These are phyloP conservation scores for Cucumis cinereus DNA, from an alignment of 306 rosid species.

Conservation along the genomic window DNA sequence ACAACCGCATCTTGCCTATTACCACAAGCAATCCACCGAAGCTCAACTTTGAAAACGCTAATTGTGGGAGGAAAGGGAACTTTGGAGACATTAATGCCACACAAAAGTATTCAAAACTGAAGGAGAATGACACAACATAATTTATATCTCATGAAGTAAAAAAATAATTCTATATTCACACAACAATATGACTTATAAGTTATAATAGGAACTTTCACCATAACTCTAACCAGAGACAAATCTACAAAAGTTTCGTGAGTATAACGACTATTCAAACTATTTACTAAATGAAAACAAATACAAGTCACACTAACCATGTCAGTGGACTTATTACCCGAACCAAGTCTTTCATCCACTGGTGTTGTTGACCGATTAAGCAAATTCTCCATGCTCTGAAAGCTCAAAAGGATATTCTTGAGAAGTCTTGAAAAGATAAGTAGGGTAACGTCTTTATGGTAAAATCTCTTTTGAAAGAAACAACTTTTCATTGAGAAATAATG, in stretches of 20 bases:
- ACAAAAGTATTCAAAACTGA: background rate
- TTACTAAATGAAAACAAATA: constrained; percentile 5
- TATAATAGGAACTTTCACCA: background rate
- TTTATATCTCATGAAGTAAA: background rate
- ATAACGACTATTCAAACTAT: background rate
- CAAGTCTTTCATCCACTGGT: constrained; percentile 20
- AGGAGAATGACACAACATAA: background rate
- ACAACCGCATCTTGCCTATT: background rate
- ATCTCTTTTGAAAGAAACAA: too few species aligned
- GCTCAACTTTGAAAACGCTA: background rate
- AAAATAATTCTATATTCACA: background rate
- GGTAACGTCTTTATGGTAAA: background rate
- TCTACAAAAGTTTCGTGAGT: background rate
- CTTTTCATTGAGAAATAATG: too few species aligned
- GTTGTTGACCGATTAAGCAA: constrained; percentile 28
- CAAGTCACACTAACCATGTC: constrained; percentile 39
- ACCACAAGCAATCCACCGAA: background rate
- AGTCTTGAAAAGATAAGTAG: background rate
- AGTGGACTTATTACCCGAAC: constrained; percentile 22
- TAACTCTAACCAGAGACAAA: background rate
- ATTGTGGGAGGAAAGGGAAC: background rate
- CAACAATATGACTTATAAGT: background rate
- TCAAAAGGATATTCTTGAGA: background rate
- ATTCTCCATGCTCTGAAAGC: constrained; percentile 56
- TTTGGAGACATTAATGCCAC: background rate